phyloP scores from a whole-genome alignment of 108 stramenopile genomes.

The Pseudonitzschia multiseries region DNA sequence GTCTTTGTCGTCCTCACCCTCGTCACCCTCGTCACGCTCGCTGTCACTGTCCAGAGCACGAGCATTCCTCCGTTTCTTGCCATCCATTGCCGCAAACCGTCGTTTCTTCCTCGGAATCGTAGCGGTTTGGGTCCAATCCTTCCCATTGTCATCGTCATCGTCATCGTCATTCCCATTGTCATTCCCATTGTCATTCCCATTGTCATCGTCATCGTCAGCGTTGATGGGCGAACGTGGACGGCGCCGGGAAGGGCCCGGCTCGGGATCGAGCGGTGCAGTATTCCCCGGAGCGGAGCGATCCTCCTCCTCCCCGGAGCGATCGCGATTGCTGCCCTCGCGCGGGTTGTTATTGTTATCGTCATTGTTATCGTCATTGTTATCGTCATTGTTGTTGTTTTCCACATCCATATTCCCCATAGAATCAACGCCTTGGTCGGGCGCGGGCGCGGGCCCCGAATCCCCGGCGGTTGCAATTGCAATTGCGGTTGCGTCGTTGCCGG shows the following conservation, averaged over 20 bases:
- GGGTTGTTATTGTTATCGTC: too few species aligned
- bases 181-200: not conserved
- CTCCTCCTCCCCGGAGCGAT: too few species aligned
- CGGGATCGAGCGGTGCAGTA: not conserved
- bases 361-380: too few species aligned
- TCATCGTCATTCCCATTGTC: not conserved
- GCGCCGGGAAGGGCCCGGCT: not conserved
- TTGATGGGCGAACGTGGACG: too few species aligned
- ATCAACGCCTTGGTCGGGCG: too few species aligned
- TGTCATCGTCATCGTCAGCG: not conserved
- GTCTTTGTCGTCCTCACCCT: not conserved
- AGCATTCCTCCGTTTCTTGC: not conserved
- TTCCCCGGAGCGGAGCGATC: too few species aligned
- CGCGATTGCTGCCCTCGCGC: too few species aligned
- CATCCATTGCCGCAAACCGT: not conserved
- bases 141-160: not conserved
- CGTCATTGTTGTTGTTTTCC: too few species aligned
- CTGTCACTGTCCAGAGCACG: not conserved
- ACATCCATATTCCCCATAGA: too few species aligned
- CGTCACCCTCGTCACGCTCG: not conserved
- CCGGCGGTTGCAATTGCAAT: too few species aligned
- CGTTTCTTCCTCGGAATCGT: not conserved
- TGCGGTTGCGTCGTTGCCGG: too few species aligned
- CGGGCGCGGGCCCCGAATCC: too few species aligned
- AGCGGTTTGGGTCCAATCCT: not conserved